Conservation (phyloP, 345 rosid genomes). For the Euphorbia peplus region DNA sequence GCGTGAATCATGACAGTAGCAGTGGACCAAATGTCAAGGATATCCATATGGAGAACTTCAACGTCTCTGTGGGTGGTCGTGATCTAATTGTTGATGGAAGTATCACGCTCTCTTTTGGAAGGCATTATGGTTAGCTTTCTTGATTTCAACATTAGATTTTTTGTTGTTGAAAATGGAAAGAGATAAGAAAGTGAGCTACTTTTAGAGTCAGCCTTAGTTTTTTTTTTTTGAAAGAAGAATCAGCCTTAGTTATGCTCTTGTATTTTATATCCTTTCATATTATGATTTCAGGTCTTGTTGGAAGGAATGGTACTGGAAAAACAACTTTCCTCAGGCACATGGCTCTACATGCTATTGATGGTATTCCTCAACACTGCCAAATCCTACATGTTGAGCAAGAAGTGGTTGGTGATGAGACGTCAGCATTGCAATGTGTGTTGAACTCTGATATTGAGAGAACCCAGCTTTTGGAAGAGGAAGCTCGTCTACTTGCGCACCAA, state of each 20-base stretch:
- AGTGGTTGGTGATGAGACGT: slow-evolving; percentile 81
- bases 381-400: slow-evolving; percentile 97
- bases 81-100: slow-evolving; percentile 92
- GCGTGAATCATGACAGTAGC: slow-evolving; percentile 69
- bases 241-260: not conserved
- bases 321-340: slow-evolving; percentile 93
- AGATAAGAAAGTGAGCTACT: slow-evolving; percentile 9
- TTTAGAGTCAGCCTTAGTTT: not conserved
- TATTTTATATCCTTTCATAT: not conserved
- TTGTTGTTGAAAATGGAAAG: slow-evolving; percentile 6
- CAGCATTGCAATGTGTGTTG: slow-evolving; percentile 95
- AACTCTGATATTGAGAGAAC: slow-evolving; percentile 88
- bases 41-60: slow-evolving; percentile 91
- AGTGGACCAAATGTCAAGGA: slow-evolving; percentile 81
- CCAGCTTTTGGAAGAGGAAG: slow-evolving; percentile 81
- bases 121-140: slow-evolving; percentile 84
- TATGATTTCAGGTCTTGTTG: slow-evolving; percentile 73
- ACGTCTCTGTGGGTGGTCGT: slow-evolving; percentile 92
- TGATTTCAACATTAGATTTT: slow-evolving; percentile 11
- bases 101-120: slow-evolving; percentile 84
- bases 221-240: too few relatives aligned
- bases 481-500: slow-evolving; percentile 61
- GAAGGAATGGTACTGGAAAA: slow-evolving; percentile 98
- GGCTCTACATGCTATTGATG: slow-evolving; percentile 98
- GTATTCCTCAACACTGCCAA: slow-evolving; percentile 95